Evolutionary conservation across 768 basidiomycete species (phyloP).

Genomic region (Myochromella boudieri): DNA sequence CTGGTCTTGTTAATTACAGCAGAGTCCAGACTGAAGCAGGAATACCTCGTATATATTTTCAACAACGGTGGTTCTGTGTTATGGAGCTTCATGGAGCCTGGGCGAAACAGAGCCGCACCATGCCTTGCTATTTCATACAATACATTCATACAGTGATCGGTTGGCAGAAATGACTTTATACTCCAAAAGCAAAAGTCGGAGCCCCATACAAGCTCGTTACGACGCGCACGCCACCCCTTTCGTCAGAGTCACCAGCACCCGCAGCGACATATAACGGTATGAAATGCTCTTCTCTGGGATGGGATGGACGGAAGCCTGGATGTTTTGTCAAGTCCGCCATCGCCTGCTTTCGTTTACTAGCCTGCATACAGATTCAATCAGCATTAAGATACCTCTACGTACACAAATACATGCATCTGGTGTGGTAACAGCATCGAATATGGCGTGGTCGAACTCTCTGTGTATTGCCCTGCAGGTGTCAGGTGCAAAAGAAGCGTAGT

Average conservation of each 20-base stretch:
- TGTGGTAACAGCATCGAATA: constrained; percentile 52
- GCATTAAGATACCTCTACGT: not conserved
- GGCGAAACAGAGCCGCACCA: too few species aligned
- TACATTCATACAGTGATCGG: not conserved
- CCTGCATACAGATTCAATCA: constrained; percentile 30
- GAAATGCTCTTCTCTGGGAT: constrained; percentile 82
- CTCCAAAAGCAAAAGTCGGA: constrained; percentile 67
- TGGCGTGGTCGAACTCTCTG: constrained; percentile 59
- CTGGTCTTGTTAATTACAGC: too few species aligned
- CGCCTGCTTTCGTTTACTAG: constrained; percentile 50
- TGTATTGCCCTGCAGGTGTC: constrained; percentile 45
- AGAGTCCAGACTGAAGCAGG: too few species aligned
- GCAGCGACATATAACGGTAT: constrained; percentile 77
- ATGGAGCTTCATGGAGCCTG: not conserved
- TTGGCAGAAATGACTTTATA: constrained; percentile 29
- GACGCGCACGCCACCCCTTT: constrained; percentile 48
- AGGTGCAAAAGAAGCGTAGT: constrained; percentile 49
- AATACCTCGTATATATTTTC: too few species aligned
- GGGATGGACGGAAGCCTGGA: constrained; percentile 60
- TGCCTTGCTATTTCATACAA: too few species aligned
- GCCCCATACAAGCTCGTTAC: constrained; percentile 55
- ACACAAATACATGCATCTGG: constrained; percentile 41
- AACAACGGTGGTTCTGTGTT: not conserved
- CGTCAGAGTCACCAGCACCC: constrained; percentile 74
- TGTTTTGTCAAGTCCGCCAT: constrained; percentile 57